Conservation (phyloP, 2,329 filamentous ascomycete species). For the Trichoderma sp. region DNA sequence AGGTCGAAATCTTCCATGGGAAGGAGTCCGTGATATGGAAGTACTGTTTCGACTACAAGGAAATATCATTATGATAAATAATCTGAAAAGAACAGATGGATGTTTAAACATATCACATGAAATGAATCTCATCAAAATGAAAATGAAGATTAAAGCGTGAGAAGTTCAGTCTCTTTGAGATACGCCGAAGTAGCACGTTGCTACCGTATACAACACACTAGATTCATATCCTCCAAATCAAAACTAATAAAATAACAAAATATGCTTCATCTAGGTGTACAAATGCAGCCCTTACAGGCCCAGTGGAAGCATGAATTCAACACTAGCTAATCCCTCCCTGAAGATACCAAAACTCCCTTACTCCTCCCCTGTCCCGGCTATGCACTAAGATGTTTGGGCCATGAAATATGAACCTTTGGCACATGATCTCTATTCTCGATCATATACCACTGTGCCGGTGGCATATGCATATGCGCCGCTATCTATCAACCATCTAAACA, state of each 20-base stretch:
- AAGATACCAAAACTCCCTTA: not conserved
- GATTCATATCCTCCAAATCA: not conserved
- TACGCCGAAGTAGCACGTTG: not conserved
- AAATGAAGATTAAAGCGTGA: not conserved
- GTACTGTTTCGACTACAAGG: not conserved
- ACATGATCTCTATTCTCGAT: not conserved
- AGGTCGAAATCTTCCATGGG: not conserved
- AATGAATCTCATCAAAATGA: not conserved
- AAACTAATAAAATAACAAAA: not conserved
- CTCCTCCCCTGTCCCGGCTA: not conserved
- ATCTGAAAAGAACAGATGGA: not conserved
- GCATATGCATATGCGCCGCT: not conserved
- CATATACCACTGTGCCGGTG: not conserved
- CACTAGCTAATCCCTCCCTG: not conserved
- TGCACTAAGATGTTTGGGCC: not conserved
- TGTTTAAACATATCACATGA: not conserved
- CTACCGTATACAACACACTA: not conserved
- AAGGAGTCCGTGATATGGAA: not conserved
- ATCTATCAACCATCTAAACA: constrained; percentile 1
- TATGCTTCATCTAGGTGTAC: not conserved
- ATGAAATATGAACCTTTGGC: not conserved
- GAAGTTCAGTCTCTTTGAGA: not conserved
- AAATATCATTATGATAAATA: not conserved
- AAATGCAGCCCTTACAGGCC: not conserved
- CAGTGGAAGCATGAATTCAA: not conserved